A percentile compares a stretch with the other conserved stretches of the same genome.
Evolutionary conservation across 2,329 filamentous ascomycete species (phyloP).

Genomic region (Cercospora sojina): DNA sequence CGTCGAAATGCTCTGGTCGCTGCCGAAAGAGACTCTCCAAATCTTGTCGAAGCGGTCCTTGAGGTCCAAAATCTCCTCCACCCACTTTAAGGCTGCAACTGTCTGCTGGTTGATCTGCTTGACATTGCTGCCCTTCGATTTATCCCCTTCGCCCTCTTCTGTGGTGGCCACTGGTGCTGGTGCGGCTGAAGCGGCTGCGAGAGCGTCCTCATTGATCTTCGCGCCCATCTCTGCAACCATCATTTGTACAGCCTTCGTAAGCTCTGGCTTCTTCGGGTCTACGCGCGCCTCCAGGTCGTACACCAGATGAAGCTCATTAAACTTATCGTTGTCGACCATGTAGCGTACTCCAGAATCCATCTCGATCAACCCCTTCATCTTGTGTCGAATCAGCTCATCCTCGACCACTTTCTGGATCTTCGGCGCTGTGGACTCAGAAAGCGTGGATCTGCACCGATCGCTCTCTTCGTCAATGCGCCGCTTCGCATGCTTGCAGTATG

Average conservation of each 20-base stretch:
- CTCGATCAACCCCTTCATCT: constrained; percentile 77
- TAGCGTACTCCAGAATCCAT: constrained; percentile 82
- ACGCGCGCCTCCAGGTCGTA: constrained; percentile 78
- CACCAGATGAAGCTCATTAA: constrained; percentile 74
- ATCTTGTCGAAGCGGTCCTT: constrained; percentile 89
- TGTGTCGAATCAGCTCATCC: constrained; percentile 71
- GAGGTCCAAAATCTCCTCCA: constrained; percentile 80
- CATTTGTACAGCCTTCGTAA: constrained; percentile 69
- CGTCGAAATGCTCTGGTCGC: constrained; percentile 75
- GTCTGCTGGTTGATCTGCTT: constrained; percentile 70
- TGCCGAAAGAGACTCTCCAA: constrained; percentile 68
- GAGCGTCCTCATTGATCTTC: constrained; percentile 72
- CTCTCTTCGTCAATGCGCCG: constrained; percentile 76
- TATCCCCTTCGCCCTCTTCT: constrained; percentile 50
- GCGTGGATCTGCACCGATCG: constrained; percentile 77
- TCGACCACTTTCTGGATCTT: constrained; percentile 80
- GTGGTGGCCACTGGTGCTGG: constrained; percentile 51
- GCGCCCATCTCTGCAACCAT: constrained; percentile 76
- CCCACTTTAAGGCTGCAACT: constrained; percentile 86
- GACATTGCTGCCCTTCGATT: constrained; percentile 50
- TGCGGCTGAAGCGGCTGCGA: constrained; percentile 56
- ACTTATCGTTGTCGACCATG: constrained; percentile 88
- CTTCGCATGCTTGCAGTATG: constrained; percentile 75
- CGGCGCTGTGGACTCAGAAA: constrained; percentile 68
- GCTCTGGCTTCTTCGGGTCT: constrained; percentile 67